Percentiles rank a stretch among this genome's conserved stretches.
Evolutionary conservation across 164 flowering plant genomes (phyloP).

Genomic region (Tinospora cordifolia): DNA sequence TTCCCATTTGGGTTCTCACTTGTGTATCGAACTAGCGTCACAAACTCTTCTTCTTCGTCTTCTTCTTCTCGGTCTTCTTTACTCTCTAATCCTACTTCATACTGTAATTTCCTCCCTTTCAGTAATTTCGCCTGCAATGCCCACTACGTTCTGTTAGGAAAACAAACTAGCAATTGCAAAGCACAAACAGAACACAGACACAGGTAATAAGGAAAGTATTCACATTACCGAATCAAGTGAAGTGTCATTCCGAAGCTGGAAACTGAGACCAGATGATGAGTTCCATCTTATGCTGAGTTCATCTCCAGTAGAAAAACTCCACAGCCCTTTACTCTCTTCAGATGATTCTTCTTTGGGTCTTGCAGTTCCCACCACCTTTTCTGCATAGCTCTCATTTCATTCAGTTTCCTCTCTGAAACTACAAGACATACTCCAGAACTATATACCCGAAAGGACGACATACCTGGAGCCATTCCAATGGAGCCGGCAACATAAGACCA

Average conservation of each 20-base stretch:
- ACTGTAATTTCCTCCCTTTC: slow-evolving; percentile 67
- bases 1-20: slow-evolving; percentile 61
- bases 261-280: slow-evolving; percentile 27
- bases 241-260: slow-evolving; percentile 34
- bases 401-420: not conserved
- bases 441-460: not conserved
- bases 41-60: slow-evolving; percentile 55
- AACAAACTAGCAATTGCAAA: no score
- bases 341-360: slow-evolving; percentile 53
- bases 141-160: not conserved
- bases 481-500: slow-evolving; percentile 89
- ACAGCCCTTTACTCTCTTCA: slow-evolving; percentile 38
- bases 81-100: slow-evolving; percentile 19
- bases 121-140: slow-evolving; percentile 53
- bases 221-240: slow-evolving; percentile 9
- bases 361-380: slow-evolving; percentile 84
- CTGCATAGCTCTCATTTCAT: slow-evolving; percentile 30
- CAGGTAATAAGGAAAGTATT: not conserved
- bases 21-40: slow-evolving; percentile 63
- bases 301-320: slow-evolving; percentile 76
- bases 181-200: no score
- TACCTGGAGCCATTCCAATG: slow-evolving; percentile 84
- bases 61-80: slow-evolving; percentile 26
- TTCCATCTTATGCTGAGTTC: slow-evolving; percentile 53
- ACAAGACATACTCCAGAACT: not conserved